Base-by-base conservation (phyloP, 495 filamentous ascomycete genomes). In the Lophiostoma macrostomum region DNA sequence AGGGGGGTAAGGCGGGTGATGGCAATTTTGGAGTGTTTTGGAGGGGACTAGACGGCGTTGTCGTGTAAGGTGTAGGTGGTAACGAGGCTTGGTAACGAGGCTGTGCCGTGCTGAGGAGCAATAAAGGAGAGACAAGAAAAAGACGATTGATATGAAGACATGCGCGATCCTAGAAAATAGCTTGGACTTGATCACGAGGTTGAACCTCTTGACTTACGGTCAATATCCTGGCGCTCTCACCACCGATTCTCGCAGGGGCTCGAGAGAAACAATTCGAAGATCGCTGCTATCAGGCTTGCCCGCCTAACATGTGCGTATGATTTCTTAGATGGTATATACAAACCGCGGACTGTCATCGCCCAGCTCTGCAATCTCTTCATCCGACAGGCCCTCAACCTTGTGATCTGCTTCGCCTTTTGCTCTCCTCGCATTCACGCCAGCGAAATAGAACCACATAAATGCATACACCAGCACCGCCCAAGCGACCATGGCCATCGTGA, bases 281-380 rank as follows among this genome's bases (percentile, higher is more conserved):
- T n/a, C n/a, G n/a, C n/a, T n/a, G n/a, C n/a, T n/a, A n/a, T n/a
- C n/a, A n/a, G n/a, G n/a, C n/a, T n/a, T n/a, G n/a, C n/a, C n/a
- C n/a, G n/a, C n/a, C n/a, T n/a, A n/a, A n/a, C n/a, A n/a, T n/a
- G n/a, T n/a, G n/a, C n/a, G n/a, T n/a, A n/a, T n/a, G n/a, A n/a
- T n/a, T 19, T 18, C 31, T 45, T 41, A 63, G 14, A 55, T 58
- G 28, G 60, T 81, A 63, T 80, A 86, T 24, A 69, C 62, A 61
- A 78, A 86, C 39, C 76, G 73, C 14, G 83, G 83, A 50, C 76
- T 84, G 19, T 80, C 78, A 64, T 90, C 86, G 16, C 86, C 86
- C 50, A 88, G 66, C 63, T 87, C 84, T 18, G 75, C 76, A 14
- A 88, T 74, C 54, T 86, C 81, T 22, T 84, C 80, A 43, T 86